A percentile compares a stretch with the other conserved stretches of the same genome.
phyloP scores from a whole-genome alignment of 345 rosid genomes.

The Sonneratia caseolaris region DNA sequence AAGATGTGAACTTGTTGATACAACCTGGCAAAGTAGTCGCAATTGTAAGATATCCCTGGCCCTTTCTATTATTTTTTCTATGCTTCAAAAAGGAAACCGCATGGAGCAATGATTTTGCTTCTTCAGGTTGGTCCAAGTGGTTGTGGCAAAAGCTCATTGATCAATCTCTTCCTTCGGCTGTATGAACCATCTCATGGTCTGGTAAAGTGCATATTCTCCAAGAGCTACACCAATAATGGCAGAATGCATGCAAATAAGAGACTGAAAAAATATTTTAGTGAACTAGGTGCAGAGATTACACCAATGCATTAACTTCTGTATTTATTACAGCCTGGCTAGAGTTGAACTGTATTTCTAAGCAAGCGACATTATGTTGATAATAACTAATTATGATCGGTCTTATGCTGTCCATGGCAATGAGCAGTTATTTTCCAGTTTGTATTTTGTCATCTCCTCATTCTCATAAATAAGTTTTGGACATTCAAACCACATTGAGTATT shows the following conservation, averaged over 20 bases:
- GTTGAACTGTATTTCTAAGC: neutral
- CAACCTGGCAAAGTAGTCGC: conserved; percentile 34
- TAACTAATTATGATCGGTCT: too few species aligned
- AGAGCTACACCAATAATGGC: neutral
- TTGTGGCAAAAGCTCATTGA: conserved; percentile 39
- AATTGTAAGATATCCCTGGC: conserved; percentile 23
- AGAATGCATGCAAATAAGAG: neutral
- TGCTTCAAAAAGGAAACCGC: conserved; percentile 2
- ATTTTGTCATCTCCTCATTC: too few species aligned
- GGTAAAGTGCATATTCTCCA: conserved; percentile 15
- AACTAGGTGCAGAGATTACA: neutral
- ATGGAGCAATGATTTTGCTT: conserved; percentile 1
- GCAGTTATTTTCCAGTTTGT: too few species aligned
- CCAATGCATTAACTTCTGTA: neutral
- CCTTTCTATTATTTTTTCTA: neutral
- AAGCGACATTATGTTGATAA: neutral
- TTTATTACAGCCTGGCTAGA: neutral
- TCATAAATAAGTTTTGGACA: neutral
- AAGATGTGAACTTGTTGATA: conserved; percentile 23
- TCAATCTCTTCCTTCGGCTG: conserved; percentile 32
- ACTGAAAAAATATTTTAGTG: neutral
- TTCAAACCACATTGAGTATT: neutral
- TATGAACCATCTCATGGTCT: conserved; percentile 36
- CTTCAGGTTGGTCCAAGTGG: conserved; percentile 41
- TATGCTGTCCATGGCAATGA: too few species aligned